Conservation (phyloP, 352 stramenopile species). For the Saprolegnia parasitica region DNA sequence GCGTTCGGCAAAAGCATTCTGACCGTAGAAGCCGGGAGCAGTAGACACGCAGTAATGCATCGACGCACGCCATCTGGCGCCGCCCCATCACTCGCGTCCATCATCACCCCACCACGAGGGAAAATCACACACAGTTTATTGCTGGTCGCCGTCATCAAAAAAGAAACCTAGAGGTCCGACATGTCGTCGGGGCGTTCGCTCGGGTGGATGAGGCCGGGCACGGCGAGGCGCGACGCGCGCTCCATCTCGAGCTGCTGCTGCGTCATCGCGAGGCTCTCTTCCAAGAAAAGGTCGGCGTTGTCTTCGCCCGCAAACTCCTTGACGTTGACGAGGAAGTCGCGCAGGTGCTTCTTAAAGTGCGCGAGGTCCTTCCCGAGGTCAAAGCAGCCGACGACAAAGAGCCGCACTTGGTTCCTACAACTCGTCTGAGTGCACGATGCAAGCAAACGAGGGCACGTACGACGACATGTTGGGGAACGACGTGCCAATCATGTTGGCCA, state of each 20-base stretch:
- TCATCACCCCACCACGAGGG: too few species aligned
- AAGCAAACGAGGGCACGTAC: slow-evolving; percentile 6
- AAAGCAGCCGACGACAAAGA: slow-evolving; percentile 97
- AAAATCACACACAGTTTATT: too few species aligned
- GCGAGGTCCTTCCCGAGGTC: slow-evolving; percentile 96
- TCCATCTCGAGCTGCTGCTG: slow-evolving; percentile 86
- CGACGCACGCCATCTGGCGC: too few species aligned
- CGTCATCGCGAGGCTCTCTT: slow-evolving; percentile 90
- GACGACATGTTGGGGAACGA: slow-evolving; percentile 96
- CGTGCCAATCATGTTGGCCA: slow-evolving; percentile 93
- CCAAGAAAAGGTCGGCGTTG: slow-evolving; percentile 95
- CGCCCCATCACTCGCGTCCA: too few species aligned
- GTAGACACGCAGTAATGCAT: too few species aligned
- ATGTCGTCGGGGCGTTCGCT: slow-evolving; percentile 88
- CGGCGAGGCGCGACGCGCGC: slow-evolving; percentile 71
- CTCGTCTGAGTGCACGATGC: neutral
- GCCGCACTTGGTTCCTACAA: slow-evolving; percentile 80
- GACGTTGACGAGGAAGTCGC: slow-evolving; percentile 99
- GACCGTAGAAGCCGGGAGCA: too few species aligned
- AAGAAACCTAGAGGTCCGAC: slow-evolving; percentile 58
- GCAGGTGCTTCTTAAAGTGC: slow-evolving; percentile 98
- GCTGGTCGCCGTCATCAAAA: too few species aligned
- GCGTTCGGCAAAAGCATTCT: too few species aligned
- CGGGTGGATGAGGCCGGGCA: slow-evolving; percentile 89
- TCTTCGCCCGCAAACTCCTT: slow-evolving; percentile 98